Percentiles rank a stretch among this genome's conserved stretches.
Conservation (phyloP, 1,284 basidiomycete genomes). For the Rhodotorula sp. region DNA sequence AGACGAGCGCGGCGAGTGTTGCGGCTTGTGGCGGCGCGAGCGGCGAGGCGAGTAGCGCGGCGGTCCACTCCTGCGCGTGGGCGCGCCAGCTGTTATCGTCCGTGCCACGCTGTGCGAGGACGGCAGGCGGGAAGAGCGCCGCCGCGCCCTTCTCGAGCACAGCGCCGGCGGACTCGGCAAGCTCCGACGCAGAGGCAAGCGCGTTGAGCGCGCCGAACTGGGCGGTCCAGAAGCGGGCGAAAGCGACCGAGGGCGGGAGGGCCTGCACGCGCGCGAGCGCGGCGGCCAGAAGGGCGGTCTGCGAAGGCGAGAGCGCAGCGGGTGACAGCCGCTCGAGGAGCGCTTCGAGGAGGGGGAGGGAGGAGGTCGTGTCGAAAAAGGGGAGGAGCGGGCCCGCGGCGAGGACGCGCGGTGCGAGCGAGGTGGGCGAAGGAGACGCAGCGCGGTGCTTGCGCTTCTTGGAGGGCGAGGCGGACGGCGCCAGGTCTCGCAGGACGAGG, state of each 20-base stretch:
- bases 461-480: neutral
- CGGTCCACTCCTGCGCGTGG: slow-evolving; percentile 30
- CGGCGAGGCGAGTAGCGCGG: slow-evolving; percentile 4
- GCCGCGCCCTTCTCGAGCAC: slow-evolving; percentile 24
- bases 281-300: slow-evolving; percentile 3
- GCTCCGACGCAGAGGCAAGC: neutral
- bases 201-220: slow-evolving; percentile 20
- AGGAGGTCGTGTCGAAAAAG: slow-evolving; percentile 24
- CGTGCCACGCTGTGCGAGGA: neutral
- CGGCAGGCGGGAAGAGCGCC: slow-evolving; percentile 14
- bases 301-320: neutral
- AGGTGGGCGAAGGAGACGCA: neutral
- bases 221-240: slow-evolving; percentile 21
- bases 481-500: slow-evolving; percentile 16
- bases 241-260: slow-evolving; percentile 4
- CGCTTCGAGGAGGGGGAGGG: slow-evolving; percentile 14
- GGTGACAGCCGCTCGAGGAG: slow-evolving; percentile 1
- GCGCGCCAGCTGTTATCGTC: neutral
- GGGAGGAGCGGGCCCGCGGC: slow-evolving; percentile 18
- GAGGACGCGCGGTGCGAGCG: slow-evolving; percentile 14
- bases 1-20: slow-evolving; percentile 30
- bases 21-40: slow-evolving; percentile 6
- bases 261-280: slow-evolving; percentile 9
- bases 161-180: slow-evolving; percentile 1
- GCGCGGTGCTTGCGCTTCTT: slow-evolving; percentile 19